Percentiles rank a stretch among this genome's conserved stretches.
phyloP scores from a whole-genome alignment of 1,284 basidiomycete species.

The Cystobasidiaceae sp. region DNA sequence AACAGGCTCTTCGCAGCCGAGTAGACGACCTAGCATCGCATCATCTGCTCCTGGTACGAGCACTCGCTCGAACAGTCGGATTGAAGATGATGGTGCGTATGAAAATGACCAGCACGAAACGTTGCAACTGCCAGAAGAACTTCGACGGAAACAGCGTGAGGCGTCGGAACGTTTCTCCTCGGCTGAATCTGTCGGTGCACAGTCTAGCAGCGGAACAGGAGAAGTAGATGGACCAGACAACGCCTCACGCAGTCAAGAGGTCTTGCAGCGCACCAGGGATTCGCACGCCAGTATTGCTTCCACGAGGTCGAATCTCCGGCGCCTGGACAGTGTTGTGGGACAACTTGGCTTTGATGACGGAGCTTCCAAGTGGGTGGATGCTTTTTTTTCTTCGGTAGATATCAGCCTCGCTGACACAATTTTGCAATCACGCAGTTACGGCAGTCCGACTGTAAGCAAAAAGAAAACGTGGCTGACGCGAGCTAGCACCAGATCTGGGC shows the following conservation, averaged over 20 bases:
- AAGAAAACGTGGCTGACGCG: conserved; percentile 10
- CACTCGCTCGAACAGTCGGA: not conserved
- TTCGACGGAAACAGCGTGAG: not conserved
- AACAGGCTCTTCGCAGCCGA: too few species aligned
- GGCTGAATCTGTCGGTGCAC: not conserved
- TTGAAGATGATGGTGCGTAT: not conserved
- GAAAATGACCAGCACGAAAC: conserved; percentile 5
- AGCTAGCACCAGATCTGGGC: conserved; percentile 6
- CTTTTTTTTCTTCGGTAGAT: not conserved
- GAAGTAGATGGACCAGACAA: not conserved
- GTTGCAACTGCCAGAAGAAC: not conserved
- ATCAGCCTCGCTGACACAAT: not conserved
- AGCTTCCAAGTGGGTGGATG: conserved; percentile 8
- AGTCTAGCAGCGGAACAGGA: not conserved
- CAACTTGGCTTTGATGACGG: conserved; percentile 28
- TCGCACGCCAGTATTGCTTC: not conserved
- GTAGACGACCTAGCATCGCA: too few species aligned
- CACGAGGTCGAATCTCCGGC: not conserved
- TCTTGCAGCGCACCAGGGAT: not conserved
- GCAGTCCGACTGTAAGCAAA: conserved; percentile 9
- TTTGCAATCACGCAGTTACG: not conserved
- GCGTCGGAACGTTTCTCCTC: not conserved
- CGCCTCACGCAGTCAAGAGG: not conserved
- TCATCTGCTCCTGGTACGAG: not conserved
- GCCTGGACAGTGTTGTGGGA: conserved; percentile 9